These are phyloP conservation scores for Alternaria triticina DNA, from an alignment of 2,329 filamentous ascomycete genomes.

Conservation along the genomic window DNA sequence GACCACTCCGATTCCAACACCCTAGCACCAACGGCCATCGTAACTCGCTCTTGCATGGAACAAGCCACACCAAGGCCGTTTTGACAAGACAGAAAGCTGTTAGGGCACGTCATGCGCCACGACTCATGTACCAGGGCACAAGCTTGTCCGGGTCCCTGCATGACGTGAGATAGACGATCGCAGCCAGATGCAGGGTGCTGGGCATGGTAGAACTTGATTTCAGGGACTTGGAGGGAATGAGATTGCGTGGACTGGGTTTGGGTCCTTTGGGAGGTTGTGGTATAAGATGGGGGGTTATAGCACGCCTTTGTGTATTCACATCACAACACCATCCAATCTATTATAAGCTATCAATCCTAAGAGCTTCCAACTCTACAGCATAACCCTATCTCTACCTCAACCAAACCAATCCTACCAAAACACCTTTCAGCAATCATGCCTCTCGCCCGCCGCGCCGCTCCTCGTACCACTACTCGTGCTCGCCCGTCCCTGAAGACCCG, in stretches of 20 bases:
- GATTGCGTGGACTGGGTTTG: not conserved
- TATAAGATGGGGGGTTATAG: slow-evolving; percentile 15
- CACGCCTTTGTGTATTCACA: not conserved
- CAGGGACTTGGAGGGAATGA: slow-evolving; percentile 4
- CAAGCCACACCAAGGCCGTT: slow-evolving; percentile 17
- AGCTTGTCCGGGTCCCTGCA: slow-evolving; percentile 26
- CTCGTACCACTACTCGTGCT: slow-evolving; percentile 35
- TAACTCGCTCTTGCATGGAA: slow-evolving; percentile 11
- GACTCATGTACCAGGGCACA: slow-evolving; percentile 4
- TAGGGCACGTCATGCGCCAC: slow-evolving; percentile 26
- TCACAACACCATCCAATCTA: not conserved
- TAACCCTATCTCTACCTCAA: not conserved
- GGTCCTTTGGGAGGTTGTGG: not conserved
- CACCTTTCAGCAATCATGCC: slow-evolving; percentile 28
- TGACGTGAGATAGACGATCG: slow-evolving; percentile 30
- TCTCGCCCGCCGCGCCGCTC: slow-evolving; percentile 31
- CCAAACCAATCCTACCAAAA: slow-evolving; percentile 2
- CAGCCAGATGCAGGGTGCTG: slow-evolving; percentile 11
- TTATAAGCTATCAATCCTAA: not conserved
- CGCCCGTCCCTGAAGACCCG: slow-evolving; percentile 62
- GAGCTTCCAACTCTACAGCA: not conserved
- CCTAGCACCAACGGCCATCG: slow-evolving; percentile 18
- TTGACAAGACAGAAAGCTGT: not conserved
- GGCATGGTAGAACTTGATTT: slow-evolving; percentile 31
- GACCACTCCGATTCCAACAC: slow-evolving; percentile 6